phyloP scores from a whole-genome alignment of 805 yeast genomes.

The Metschnikowia baotianmanensis region DNA sequence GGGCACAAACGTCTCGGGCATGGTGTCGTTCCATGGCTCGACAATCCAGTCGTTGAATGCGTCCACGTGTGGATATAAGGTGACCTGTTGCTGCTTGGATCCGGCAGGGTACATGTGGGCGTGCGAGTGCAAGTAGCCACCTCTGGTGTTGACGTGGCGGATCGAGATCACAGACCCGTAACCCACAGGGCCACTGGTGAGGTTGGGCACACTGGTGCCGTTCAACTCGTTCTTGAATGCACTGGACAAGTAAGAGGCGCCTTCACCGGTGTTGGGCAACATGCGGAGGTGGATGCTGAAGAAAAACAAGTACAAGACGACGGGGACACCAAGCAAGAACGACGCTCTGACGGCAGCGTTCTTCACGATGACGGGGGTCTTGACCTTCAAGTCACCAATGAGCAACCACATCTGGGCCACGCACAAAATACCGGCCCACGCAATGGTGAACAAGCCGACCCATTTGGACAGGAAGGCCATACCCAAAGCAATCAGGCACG shows the following conservation, averaged over 20 bases:
- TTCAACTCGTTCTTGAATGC: conserved; percentile 65
- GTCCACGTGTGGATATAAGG: conserved; percentile 78
- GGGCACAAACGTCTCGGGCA: conserved; percentile 59
- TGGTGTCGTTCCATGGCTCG: conserved; percentile 63
- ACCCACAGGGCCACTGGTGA: conserved; percentile 66
- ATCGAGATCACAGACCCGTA: conserved; percentile 64
- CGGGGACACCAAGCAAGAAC: conserved; percentile 58
- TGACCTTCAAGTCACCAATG: conserved; percentile 64
- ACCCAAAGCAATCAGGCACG: conserved; percentile 71
- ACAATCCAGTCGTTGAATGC: conserved; percentile 69
- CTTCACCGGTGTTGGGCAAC: conserved; percentile 63
- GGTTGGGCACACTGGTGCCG: conserved; percentile 58
- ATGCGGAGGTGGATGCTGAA: conserved; percentile 64
- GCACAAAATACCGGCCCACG: conserved; percentile 70
- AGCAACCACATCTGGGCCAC: conserved; percentile 65
- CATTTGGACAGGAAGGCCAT: conserved; percentile 74
- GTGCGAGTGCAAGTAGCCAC: conserved; percentile 86
- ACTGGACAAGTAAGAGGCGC: conserved; percentile 67
- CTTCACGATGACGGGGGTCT: conserved; percentile 40
- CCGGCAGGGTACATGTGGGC: conserved; percentile 69
- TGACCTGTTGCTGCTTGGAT: conserved; percentile 80
- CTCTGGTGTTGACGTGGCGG: conserved; percentile 68
- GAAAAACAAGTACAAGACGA: conserved; percentile 50
- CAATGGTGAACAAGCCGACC: conserved; percentile 81
- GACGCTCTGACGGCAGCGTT: conserved; percentile 53